A percentile compares a stretch with the other conserved stretches of the same genome.
Evolutionary conservation across 331 rosid genomes (phyloP).

Genomic region (Stylosanthes scabra): DNA sequence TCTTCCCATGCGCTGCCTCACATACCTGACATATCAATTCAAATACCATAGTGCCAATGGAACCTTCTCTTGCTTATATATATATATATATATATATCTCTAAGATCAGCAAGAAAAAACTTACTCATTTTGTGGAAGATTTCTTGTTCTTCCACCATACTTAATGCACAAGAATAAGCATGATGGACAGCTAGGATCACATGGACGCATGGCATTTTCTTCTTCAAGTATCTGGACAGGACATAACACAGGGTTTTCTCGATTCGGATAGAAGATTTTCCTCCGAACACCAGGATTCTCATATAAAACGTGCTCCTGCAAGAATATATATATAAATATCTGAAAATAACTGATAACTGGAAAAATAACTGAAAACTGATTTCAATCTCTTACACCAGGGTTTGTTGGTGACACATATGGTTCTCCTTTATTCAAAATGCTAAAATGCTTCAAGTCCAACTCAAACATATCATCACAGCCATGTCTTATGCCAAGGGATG

Average conservation of each 20-base stretch:
- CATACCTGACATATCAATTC: conserved; percentile 63
- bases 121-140: conserved; percentile 93
- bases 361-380: not conserved
- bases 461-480: conserved; percentile 90
- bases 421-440: conserved; percentile 79
- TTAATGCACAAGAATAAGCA: conserved; percentile 90
- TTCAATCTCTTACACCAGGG: conserved; percentile 69
- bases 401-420: conserved; percentile 59
- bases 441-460: conserved; percentile 78
- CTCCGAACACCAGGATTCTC: conserved; percentile 78
- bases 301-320: conserved; percentile 80
- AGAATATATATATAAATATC: not conserved
- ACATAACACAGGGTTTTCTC: conserved; percentile 63
- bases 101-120: conserved; percentile 28
- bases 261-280: conserved; percentile 71
- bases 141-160: conserved; percentile 96
- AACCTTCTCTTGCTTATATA: not conserved
- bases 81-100: not conserved
- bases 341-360: not conserved
- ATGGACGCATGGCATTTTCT: conserved; percentile 88
- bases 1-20: conserved; percentile 98
- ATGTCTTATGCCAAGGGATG: conserved; percentile 86
- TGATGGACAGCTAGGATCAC: conserved; percentile 79
- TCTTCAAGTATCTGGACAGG: conserved; percentile 84
- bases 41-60: not conserved